phyloP scores from a whole-genome alignment of 2,329 filamentous ascomycete species.

The Cercospora citrullina region DNA sequence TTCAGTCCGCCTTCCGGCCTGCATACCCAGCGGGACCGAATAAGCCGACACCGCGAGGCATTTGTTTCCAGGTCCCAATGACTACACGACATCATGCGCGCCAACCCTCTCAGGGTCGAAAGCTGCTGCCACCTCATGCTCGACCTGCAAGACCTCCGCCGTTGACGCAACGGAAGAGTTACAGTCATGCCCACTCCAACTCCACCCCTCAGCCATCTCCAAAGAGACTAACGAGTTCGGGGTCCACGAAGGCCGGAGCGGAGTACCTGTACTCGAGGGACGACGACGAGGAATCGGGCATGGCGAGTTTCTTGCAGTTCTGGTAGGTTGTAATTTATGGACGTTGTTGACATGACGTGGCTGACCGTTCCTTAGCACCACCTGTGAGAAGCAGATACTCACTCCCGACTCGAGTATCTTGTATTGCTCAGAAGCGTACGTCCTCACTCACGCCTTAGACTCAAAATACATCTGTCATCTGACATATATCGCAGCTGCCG shows the following conservation, averaged over 20 bases:
- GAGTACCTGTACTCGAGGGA: slow-evolving; percentile 19
- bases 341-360: neutral
- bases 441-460: slow-evolving; percentile 11
- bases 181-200: slow-evolving; percentile 21
- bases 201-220: slow-evolving; percentile 16
- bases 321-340: slow-evolving; percentile 44
- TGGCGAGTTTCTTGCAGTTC: slow-evolving; percentile 56
- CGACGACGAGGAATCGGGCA: slow-evolving; percentile 48
- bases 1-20: neutral
- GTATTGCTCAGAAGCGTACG: slow-evolving; percentile 66
- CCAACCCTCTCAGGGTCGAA: slow-evolving; percentile 33
- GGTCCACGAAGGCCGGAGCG: slow-evolving; percentile 26
- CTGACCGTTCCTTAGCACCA: slow-evolving; percentile 50
- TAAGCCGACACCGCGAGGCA: neutral
- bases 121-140: slow-evolving; percentile 31
- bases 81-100: slow-evolving; percentile 31
- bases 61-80: slow-evolving; percentile 24
- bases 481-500: slow-evolving; percentile 44
- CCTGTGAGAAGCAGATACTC: slow-evolving; percentile 66
- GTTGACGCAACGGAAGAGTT: slow-evolving; percentile 29
- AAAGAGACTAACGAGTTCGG: slow-evolving; percentile 17
- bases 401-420: slow-evolving; percentile 60
- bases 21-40: neutral
- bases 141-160: slow-evolving; percentile 29
- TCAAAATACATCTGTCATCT: slow-evolving; percentile 10